Evolutionary conservation across 305 asterid genomes (phyloP).

Genomic region (Salvia sclarea): DNA sequence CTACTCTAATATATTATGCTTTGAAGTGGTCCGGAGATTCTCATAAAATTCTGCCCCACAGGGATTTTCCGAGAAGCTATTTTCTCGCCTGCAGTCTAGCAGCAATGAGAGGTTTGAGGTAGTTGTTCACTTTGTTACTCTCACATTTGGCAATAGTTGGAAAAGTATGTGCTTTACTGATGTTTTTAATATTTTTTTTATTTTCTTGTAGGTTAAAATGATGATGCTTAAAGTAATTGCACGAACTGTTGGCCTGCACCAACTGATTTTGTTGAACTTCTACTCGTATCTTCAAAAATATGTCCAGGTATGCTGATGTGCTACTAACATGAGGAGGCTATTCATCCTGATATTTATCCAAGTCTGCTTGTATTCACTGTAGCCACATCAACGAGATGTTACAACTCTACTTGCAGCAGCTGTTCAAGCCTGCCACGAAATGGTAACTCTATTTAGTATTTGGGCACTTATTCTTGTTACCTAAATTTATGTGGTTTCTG

Average conservation of each 20-base stretch:
- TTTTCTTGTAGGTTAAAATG: conserved; percentile 66
- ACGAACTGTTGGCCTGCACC: conserved; percentile 84
- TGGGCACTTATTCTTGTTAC: conserved; percentile 13
- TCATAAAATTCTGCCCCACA: conserved; percentile 37
- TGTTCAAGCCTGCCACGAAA: conserved; percentile 97
- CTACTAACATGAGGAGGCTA: conserved; percentile 29
- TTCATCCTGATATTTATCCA: conserved; percentile 25
- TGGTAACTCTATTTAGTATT: conserved; percentile 64
- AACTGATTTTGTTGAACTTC: conserved; percentile 65
- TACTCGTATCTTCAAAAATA: conserved; percentile 81
- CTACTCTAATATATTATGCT: conserved; percentile 25
- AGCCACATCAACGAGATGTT: conserved; percentile 91
- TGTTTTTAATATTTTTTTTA: conserved; percentile 4
- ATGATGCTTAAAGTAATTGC: conserved; percentile 89
- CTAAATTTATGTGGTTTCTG: conserved; percentile 16
- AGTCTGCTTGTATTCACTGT: conserved; percentile 35
- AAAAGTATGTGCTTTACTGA: conserved; percentile 2
- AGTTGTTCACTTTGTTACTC: conserved; percentile 28
- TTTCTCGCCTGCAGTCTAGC: conserved; percentile 73
- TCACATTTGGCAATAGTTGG: conserved; percentile 4
- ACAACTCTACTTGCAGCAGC: conserved; percentile 90
- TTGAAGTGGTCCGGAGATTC: not conserved
- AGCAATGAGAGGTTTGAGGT: conserved; percentile 83
- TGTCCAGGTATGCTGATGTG: conserved; percentile 59
- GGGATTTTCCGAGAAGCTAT: conserved; percentile 91